Conservation (phyloP, 495 filamentous ascomycete genomes). For the Aspergillus kassunensis region DNA sequence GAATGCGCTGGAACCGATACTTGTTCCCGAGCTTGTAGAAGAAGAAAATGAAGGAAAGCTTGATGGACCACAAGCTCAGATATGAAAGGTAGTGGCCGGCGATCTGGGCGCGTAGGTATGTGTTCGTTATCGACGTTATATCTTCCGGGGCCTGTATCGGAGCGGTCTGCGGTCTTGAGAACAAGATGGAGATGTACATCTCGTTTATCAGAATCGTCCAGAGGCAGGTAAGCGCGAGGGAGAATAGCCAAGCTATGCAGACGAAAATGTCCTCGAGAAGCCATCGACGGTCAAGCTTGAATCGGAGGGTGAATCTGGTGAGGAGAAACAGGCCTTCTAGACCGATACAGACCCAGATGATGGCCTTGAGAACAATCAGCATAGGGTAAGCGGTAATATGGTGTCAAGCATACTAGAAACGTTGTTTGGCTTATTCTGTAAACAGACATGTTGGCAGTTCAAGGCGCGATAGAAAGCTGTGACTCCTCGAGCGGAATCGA, state of each 20-base stretch:
- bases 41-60: slow-evolving; percentile 3
- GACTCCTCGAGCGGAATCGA: no score
- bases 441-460: not conserved
- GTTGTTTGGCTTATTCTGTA: not conserved
- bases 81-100: not conserved
- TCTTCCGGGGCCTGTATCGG: not conserved
- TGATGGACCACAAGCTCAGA: not conserved
- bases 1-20: not conserved
- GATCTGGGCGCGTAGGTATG: not conserved
- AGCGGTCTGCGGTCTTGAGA: not conserved
- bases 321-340: not conserved
- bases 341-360: not conserved
- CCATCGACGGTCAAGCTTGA: not conserved
- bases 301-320: not conserved
- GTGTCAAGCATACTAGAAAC: not conserved
- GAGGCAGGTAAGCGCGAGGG: not conserved
- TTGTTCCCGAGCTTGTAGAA: not conserved
- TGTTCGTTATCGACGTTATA: not conserved
- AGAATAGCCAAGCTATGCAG: not conserved
- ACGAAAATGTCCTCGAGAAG: not conserved
- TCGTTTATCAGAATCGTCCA: not conserved
- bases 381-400: not conserved
- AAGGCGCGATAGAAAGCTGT: no score
- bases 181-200: not conserved
- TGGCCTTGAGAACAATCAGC: not conserved